These are phyloP conservation scores for Eucalyptus curtisii DNA, from an alignment of 345 rosid genomes.

Conservation along the genomic window DNA sequence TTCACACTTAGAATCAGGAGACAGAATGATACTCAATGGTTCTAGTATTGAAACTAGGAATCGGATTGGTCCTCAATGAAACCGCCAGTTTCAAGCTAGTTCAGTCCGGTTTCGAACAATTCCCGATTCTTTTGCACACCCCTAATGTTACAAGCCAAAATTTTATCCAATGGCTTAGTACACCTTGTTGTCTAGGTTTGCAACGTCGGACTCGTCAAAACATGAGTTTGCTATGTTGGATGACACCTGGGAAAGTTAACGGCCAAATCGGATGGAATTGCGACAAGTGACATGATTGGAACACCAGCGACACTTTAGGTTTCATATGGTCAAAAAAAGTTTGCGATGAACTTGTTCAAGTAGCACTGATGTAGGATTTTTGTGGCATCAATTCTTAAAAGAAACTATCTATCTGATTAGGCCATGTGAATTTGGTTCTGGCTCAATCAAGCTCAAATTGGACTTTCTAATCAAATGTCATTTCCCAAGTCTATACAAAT, in stretches of 20 bases:
- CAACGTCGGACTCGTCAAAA: neutral
- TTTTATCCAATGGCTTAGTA: neutral
- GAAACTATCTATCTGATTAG: neutral
- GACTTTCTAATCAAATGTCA: neutral
- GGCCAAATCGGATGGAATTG: neutral
- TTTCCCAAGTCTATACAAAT: neutral
- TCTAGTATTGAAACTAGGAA: no score
- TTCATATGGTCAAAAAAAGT: neutral
- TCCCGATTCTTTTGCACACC: neutral
- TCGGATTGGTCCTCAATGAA: neutral
- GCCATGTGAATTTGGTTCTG: neutral
- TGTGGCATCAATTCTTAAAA: neutral
- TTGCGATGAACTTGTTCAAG: neutral
- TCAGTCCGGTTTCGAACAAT: neutral
- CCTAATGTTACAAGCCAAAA: neutral
- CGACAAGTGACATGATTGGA: neutral
- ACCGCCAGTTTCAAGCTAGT: rapidly evolving
- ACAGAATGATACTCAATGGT: no score
- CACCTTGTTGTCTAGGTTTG: neutral
- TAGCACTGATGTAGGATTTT: neutral
- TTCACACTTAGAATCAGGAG: no score
- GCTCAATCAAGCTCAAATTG: neutral
- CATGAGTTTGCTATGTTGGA: neutral
- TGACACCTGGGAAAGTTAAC: neutral
- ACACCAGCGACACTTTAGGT: neutral